These are phyloP conservation scores for Nyctanthes arbortristis DNA, from an alignment of 257 asterid species.

Conservation along the genomic window DNA sequence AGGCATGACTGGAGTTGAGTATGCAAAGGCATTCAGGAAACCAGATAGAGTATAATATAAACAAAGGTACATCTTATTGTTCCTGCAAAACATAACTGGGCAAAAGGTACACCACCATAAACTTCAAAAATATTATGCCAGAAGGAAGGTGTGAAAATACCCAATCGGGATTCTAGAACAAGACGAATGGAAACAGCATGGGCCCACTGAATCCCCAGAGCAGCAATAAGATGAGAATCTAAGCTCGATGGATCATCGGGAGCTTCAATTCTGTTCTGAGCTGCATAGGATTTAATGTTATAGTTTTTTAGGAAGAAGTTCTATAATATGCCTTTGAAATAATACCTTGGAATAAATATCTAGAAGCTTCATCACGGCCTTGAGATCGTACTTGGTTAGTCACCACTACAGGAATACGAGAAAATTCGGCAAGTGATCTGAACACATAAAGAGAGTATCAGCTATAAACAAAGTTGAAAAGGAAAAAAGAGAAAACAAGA, in stretches of 20 bases:
- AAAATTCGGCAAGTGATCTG: conserved; percentile 84
- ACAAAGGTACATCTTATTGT: not conserved
- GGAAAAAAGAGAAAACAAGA: conserved; percentile 6
- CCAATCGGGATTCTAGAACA: conserved; percentile 80
- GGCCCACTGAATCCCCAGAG: conserved; percentile 90
- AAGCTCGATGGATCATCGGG: conserved; percentile 36
- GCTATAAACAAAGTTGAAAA: not conserved
- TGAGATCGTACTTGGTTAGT: conserved; percentile 90
- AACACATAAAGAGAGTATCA: conserved; percentile 20
- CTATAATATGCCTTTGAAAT: conserved; percentile 12
- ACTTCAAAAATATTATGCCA: conserved; percentile 16
- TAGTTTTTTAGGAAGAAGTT: conserved; percentile 6
- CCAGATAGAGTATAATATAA: not conserved
- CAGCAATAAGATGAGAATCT: conserved; percentile 84
- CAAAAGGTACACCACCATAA: conserved; percentile 3
- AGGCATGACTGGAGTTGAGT: not conserved
- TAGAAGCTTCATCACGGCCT: conserved; percentile 53
- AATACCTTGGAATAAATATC: conserved; percentile 73
- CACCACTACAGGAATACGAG: conserved; percentile 79
- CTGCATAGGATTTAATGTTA: conserved; percentile 46
- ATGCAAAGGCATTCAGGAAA: not conserved
- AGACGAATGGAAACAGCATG: conserved; percentile 85
- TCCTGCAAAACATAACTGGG: conserved; percentile 13
- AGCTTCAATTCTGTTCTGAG: conserved; percentile 31
- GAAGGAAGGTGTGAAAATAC: conserved; percentile 34